Base-by-base conservation (phyloP, 495 filamentous ascomycete genomes). In the Chaetomium tenue region DNA sequence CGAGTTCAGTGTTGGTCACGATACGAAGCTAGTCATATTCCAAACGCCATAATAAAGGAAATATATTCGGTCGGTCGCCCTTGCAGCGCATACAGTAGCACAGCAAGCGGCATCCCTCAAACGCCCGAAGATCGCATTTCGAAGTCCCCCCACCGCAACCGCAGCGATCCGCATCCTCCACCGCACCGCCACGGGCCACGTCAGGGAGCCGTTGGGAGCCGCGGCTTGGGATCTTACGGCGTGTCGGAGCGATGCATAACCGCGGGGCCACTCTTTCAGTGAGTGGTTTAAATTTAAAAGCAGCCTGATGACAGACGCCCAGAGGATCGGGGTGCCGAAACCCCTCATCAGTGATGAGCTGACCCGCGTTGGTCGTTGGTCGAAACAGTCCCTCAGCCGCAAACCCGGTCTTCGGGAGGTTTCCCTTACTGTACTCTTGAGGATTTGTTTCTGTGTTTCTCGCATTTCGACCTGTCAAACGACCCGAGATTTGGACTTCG, bases 101-200 rank as follows among this genome's bases (percentile, higher is more conserved):
- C 46, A 20, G 18, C 18, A 2, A 23, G 20, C 18, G 8, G 46
- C 46, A 23, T 23, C 46, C 0, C 18, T 20, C 20, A 4, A 11
- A 20, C 22, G 18, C 18, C 16, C 20, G n/a, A 11, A n/a, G 46
- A 20, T 23, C n/a, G 8, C 46, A 50, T 23, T 22, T 50, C 20
- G 3, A 28, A 39, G 30, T 8, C 23, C 33, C 57, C 42, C 57
- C 57, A 48, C 57, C 20, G 12, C 42, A 13, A 22, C 26, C 25
- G 22, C 26, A 59, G 33, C 33, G 33, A 37, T 37, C 33, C 33
- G 33, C 33, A 37, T 40, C 57, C 42, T 48, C 26, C 42, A 4
- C 20, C 33, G 57, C 57, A 59, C 57, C 18, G 57, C 42, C 57
- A 59, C 57, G 33, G 33, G 57, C 57, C 57, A 48, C 57, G 57